Percentiles rank a stretch among this genome's conserved stretches.
These are phyloP conservation scores for Tubosaeta brunneosetosa DNA, from an alignment of 768 basidiomycete species.

Conservation along the genomic window DNA sequence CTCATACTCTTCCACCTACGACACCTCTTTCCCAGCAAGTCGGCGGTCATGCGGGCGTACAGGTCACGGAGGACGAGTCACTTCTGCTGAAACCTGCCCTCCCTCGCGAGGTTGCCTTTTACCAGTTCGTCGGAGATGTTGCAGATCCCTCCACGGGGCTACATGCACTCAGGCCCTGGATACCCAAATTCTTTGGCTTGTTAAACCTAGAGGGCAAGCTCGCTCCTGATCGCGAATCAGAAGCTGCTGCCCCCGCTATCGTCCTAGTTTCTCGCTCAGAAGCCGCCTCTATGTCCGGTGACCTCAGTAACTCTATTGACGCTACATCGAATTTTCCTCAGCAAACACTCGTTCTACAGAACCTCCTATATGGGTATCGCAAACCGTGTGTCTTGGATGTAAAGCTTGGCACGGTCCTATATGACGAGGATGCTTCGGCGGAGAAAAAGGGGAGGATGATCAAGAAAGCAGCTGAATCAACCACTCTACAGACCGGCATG, in stretches of 20 bases:
- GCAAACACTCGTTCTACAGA: conserved; percentile 84
- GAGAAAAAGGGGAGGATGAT: conserved; percentile 82
- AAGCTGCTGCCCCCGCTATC: conserved; percentile 13
- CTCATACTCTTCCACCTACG: conserved; percentile 19
- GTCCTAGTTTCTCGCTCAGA: conserved; percentile 32
- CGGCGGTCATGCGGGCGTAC: conserved; percentile 76
- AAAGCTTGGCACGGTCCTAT: conserved; percentile 90
- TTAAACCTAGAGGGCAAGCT: conserved; percentile 60
- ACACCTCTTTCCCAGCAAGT: conserved; percentile 57
- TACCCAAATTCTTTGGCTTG: conserved; percentile 78
- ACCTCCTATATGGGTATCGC: conserved; percentile 65
- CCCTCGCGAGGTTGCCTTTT: conserved; percentile 65
- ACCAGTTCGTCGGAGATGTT: conserved; percentile 43
- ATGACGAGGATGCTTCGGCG: conserved; percentile 57
- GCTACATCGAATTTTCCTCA: background rate
- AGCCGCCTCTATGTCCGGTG: conserved; percentile 38
- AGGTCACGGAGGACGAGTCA: conserved; percentile 63
- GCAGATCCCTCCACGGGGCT: conserved; percentile 24
- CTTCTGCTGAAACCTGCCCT: conserved; percentile 79
- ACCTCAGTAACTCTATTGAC: background rate
- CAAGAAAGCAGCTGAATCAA: conserved; percentile 62
- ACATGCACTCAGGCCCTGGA: conserved; percentile 45
- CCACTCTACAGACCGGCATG: conserved; percentile 71
- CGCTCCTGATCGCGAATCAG: conserved; percentile 7
- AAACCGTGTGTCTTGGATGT: conserved; percentile 88